These are phyloP conservation scores for Colletotrichum phormii DNA, from an alignment of 2,329 filamentous ascomycete genomes.

Conservation along the genomic window DNA sequence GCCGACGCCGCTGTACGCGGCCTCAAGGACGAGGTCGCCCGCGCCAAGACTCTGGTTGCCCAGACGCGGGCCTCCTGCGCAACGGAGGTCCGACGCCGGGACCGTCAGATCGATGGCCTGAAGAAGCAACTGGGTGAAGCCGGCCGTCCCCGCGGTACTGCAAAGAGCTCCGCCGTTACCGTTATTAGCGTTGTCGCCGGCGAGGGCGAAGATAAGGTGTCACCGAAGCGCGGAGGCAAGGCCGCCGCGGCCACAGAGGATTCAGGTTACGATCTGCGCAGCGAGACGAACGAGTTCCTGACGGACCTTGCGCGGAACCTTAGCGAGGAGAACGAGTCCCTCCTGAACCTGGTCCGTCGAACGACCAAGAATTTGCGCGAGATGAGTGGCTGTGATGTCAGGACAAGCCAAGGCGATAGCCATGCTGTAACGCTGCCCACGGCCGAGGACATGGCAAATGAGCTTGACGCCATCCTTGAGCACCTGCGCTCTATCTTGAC, in stretches of 20 bases:
- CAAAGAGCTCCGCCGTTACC: slow-evolving; percentile 65
- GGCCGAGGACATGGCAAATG: slow-evolving; percentile 74
- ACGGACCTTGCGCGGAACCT: slow-evolving; percentile 85
- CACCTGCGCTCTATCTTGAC: slow-evolving; percentile 88
- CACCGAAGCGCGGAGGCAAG: slow-evolving; percentile 39
- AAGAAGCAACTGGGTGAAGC: slow-evolving; percentile 87
- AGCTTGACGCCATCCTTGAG: slow-evolving; percentile 82
- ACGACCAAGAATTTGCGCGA: slow-evolving; percentile 79
- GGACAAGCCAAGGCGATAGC: slow-evolving; percentile 41
- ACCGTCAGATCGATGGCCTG: slow-evolving; percentile 87
- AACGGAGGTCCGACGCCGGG: slow-evolving; percentile 90
- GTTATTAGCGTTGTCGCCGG: slow-evolving; percentile 69
- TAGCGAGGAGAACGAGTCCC: slow-evolving; percentile 90
- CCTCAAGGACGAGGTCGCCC: slow-evolving; percentile 86
- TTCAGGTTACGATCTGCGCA: slow-evolving; percentile 76
- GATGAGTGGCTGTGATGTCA: slow-evolving; percentile 68
- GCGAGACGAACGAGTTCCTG: slow-evolving; percentile 92
- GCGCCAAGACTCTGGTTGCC: slow-evolving; percentile 81
- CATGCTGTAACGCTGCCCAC: slow-evolving; percentile 48
- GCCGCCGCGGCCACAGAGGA: slow-evolving; percentile 51
- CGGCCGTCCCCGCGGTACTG: slow-evolving; percentile 69
- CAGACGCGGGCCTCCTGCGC: slow-evolving; percentile 90
- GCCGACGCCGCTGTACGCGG: slow-evolving; percentile 80
- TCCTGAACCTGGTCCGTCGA: slow-evolving; percentile 78
- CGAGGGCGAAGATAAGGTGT: slow-evolving; percentile 59